Evolutionary conservation across 805 yeast genomes (phyloP), one percentile per base, ranked within the genome.

Genomic region (Wickerhamomyces canadensis): DNA sequence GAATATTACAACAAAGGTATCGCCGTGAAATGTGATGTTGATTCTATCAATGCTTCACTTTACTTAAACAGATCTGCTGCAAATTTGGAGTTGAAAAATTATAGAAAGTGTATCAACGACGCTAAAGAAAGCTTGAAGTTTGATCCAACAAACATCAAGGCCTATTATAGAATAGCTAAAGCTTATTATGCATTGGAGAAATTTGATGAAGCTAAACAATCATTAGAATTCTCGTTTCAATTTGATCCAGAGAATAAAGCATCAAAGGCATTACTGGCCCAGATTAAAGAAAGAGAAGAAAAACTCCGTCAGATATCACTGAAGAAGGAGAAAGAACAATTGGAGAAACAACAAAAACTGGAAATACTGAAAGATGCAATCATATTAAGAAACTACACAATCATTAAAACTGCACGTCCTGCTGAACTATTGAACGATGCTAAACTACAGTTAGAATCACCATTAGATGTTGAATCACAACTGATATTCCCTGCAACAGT

Each of bases 1-100:
- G 82, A 76, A 37, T 81, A 68, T 52, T 93, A 93, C 52, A 78
- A 80, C 24, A 79, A 84, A 54, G 98, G 94, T 2, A 52, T 93
- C 19, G 87, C 78, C 11, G 76, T 84, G 26, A 73, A 77, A 32
- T 76, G 87, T 53, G 77, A 70, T 5, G 80, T 70, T 13, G 58
- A 61, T 12, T 66, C 62, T 5, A 62, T 87, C 19, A 74, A 75
- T 26, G 72, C 76, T 4, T 78, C 91, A 0, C 67, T 93, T 33
- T 79, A 70, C 45, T 64, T 81, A 38, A 93, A 93, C 58, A 72
- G 96, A 42, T 95, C 98, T 2, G 96, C 96, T 2, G 84, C 96
- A 60, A 86, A 91, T 51, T 65, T 93, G 45, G 95, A 84, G 54
- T 64, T 93, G 48, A 69, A 80, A 50, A 93, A 93, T 61, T 91